A percentile compares a stretch with the other conserved stretches of the same genome.
phyloP scores from a whole-genome alignment of 805 yeast species.

The Novakomyces olei region DNA sequence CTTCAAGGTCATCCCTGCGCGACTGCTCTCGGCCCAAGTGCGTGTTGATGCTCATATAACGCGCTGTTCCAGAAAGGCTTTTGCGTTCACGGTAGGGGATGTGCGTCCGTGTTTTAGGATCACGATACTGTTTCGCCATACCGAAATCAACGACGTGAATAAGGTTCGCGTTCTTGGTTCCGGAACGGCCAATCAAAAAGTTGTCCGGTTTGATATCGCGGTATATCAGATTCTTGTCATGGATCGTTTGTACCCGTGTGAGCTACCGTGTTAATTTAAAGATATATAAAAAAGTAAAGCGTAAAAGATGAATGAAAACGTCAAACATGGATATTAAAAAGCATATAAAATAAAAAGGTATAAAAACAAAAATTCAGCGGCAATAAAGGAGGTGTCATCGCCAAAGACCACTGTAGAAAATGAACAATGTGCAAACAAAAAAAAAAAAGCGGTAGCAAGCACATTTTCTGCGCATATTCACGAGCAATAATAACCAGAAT shows the following conservation, averaged over 20 bases:
- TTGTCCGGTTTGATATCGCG: constrained; percentile 97
- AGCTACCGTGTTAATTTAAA: constrained; percentile 1
- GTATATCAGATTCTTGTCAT: constrained; percentile 74
- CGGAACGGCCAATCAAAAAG: constrained; percentile 79
- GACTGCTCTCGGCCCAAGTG: constrained; percentile 94
- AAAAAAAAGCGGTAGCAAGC: too few relatives aligned
- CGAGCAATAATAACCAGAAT: too few relatives aligned
- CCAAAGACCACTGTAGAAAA: not conserved
- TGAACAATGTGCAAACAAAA: too few relatives aligned
- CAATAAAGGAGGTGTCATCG: not conserved
- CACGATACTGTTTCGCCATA: constrained; percentile 95
- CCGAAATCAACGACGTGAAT: constrained; percentile 91
- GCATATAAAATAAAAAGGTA: too few relatives aligned
- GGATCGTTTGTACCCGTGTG: constrained; percentile 62
- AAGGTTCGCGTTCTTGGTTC: constrained; percentile 57
- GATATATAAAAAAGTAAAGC: not conserved
- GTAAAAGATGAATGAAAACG: not conserved
- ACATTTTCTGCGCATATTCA: too few relatives aligned
- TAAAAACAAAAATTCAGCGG: too few relatives aligned
- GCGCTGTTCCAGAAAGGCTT: constrained; percentile 91
- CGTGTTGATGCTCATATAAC: constrained; percentile 94
- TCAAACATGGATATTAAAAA: too few relatives aligned
- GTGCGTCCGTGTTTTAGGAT: constrained; percentile 85
- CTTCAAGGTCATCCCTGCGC: constrained; percentile 89
- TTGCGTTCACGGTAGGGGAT: constrained; percentile 93